Evolutionary conservation across 805 yeast species (phyloP), one percentile per base, ranked within the genome.

Genomic region (Barnettozyma siamensis): DNA sequence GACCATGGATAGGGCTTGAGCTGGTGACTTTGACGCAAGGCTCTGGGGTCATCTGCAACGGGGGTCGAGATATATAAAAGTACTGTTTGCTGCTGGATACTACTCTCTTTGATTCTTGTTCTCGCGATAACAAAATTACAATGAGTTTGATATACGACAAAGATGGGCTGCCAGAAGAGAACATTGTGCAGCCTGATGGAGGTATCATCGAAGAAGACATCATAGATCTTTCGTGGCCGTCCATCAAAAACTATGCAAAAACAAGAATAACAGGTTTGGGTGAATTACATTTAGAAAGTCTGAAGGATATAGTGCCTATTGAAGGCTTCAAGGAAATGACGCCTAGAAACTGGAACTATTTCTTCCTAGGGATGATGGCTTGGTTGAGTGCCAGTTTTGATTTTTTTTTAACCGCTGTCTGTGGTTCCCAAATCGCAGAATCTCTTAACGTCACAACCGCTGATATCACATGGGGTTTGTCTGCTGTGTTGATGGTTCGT

Each of bases 381-480:
- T 83, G 89, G 88, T 71, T 84, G 9, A 71, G 81, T 72, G 89
- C 83, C 42, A 79, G 86, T 7, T 74, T 82, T 57, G 88, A 82
- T 51, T 83, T 79, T 62, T 83, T 83, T 57, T 61, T 76, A 16
- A 82, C 80, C 6, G 71, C 83, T 16, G 68, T 80, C 35, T 72
- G 78, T 37, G 80, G 75, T n/a, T 44, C 72, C 1, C 60, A 64
- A 13, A 69, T 83, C 37, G 83, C 86, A 20, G 55, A 59, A 27
- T 58, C 73, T 3, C 68, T 82, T 41, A 64, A 65, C 33, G 66
- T 61, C 16, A 38, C 66, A 3, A 70, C 76, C 18, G 63, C 68
- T 26, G 75, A 72, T 37, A 72, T 83, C 49, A 78, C 88, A 7
- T 81, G 86, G 85, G 88, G 88, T 40, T 69, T 83, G 45, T 78